phyloP scores from a whole-genome alignment of 371 early-diverging fungal species.

The Lichtheimia corymbifera region DNA sequence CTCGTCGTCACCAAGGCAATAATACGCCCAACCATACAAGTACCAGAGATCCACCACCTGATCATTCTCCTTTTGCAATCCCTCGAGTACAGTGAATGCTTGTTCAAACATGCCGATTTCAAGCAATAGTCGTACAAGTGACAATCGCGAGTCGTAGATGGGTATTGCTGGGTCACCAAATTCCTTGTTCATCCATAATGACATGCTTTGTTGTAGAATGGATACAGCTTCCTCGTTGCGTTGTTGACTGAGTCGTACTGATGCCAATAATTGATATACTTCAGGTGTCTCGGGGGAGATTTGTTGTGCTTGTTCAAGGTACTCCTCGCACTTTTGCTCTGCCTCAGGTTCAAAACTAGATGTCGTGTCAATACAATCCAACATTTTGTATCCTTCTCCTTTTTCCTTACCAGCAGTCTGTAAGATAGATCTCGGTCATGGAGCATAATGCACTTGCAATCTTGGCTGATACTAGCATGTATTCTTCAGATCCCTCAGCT shows the following conservation, averaged over 20 bases:
- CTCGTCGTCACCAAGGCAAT: conserved; percentile 74
- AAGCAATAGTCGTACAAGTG: conserved; percentile 76
- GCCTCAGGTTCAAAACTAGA: conserved; percentile 88
- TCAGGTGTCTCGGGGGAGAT: conserved; percentile 79
- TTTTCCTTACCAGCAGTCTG: conserved; percentile 85
- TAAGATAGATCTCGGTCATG: conserved; percentile 95
- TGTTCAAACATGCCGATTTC: conserved; percentile 78
- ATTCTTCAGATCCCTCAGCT: conserved; percentile 39
- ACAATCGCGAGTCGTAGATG: conserved; percentile 79
- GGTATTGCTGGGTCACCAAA: conserved; percentile 66
- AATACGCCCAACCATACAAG: conserved; percentile 91
- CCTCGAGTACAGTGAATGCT: conserved; percentile 80
- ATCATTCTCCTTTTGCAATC: conserved; percentile 87
- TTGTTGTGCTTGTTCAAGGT: conserved; percentile 65
- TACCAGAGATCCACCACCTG: conserved; percentile 92
- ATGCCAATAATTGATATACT: conserved; percentile 87
- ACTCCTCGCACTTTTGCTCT: conserved; percentile 80
- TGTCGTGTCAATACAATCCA: neutral
- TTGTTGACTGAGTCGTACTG: conserved; percentile 87
- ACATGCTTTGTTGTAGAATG: conserved; percentile 67
- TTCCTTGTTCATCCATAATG: conserved; percentile 75
- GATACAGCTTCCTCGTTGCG: conserved; percentile 79
- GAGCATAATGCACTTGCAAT: conserved; percentile 87
- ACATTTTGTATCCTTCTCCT: neutral
- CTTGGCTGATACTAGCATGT: conserved; percentile 56